phyloP scores from a whole-genome alignment of 2,329 filamentous ascomycete genomes.

The Aspergillus latus region DNA sequence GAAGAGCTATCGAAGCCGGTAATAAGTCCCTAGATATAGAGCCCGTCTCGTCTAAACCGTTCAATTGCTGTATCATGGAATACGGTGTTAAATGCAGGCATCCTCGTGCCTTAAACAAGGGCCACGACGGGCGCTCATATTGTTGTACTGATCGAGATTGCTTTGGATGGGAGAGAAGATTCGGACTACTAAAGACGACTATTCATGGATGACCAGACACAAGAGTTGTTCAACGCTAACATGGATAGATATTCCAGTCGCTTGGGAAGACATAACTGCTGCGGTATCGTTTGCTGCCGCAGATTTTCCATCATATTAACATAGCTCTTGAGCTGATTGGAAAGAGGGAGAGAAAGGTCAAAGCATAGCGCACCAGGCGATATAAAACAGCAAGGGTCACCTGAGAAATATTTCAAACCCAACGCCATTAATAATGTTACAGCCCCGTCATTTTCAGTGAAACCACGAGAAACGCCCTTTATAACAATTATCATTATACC shows the following conservation, averaged over 20 bases:
- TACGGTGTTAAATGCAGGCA: slow-evolving; percentile 59
- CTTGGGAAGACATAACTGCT: neutral
- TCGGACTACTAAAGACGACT: slow-evolving; percentile 64
- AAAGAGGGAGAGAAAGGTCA: neutral
- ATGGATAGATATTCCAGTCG: neutral
- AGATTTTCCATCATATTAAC: neutral
- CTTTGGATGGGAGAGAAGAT: slow-evolving; percentile 61
- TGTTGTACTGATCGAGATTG: slow-evolving; percentile 45
- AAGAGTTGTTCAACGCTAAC: neutral
- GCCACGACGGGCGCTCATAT: slow-evolving; percentile 31
- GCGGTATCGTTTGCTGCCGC: neutral
- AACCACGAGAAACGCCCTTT: neutral
- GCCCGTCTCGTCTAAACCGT: slow-evolving; percentile 57
- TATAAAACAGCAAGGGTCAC: neutral
- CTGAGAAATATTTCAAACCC: neutral
- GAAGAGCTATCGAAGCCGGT: slow-evolving; percentile 29
- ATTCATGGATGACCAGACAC: slow-evolving; percentile 42
- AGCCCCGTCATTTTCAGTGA: neutral
- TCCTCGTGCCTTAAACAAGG: slow-evolving; percentile 33
- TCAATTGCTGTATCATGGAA: slow-evolving; percentile 69
- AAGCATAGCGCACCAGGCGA: neutral
- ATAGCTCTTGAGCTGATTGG: neutral
- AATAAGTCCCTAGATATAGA: slow-evolving; percentile 8
- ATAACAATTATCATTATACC: neutral
- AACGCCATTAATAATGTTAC: slow-evolving; percentile 8